Conservation (phyloP, 2,329 filamentous ascomycete species). For the Ceratocystis lukuohia region DNA sequence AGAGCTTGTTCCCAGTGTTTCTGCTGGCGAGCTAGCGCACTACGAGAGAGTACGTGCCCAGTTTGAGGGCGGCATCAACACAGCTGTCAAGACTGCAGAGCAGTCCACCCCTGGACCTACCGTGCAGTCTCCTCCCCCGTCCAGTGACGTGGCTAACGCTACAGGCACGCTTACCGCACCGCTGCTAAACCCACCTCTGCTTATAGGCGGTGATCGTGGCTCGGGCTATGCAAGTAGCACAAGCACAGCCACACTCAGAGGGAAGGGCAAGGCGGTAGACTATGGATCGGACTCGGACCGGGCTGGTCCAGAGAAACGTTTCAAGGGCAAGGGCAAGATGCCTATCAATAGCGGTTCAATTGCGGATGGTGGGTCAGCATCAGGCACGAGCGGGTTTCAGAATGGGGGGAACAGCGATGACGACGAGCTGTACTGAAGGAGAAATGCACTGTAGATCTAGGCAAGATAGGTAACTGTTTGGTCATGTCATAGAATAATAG, state of each 20-base stretch:
- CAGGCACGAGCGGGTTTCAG: slow-evolving; percentile 33
- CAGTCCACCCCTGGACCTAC: no score
- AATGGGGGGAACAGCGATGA: slow-evolving; percentile 44
- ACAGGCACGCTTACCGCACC: slow-evolving; percentile 17
- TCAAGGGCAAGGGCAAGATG: slow-evolving; percentile 44
- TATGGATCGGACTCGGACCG: slow-evolving; percentile 23
- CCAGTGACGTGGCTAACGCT: not conserved
- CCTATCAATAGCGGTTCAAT: not conserved
- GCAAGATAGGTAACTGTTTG: not conserved
- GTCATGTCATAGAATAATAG: not conserved
- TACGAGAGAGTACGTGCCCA: slow-evolving; percentile 71
- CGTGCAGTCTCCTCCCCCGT: not conserved
- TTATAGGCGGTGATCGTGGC: slow-evolving; percentile 2
- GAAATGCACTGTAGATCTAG: not conserved
- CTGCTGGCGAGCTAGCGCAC: slow-evolving; percentile 78
- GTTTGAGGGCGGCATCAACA: slow-evolving; percentile 53
- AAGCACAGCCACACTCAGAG: slow-evolving; percentile 14
- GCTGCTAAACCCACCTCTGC: slow-evolving; percentile 6
- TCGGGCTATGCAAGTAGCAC: slow-evolving; percentile 15
- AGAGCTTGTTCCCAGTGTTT: slow-evolving; percentile 88
- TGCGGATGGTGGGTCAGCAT: not conserved
- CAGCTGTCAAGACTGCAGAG: slow-evolving; percentile 23
- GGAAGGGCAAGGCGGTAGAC: slow-evolving; percentile 8
- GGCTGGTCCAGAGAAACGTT: slow-evolving; percentile 32
- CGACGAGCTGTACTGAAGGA: slow-evolving; percentile 39